A percentile compares a stretch with the other conserved stretches of the same genome.
These are phyloP conservation scores for Curvularia hawaiiensis DNA, from an alignment of 2,329 filamentous ascomycete genomes.

Conservation along the genomic window DNA sequence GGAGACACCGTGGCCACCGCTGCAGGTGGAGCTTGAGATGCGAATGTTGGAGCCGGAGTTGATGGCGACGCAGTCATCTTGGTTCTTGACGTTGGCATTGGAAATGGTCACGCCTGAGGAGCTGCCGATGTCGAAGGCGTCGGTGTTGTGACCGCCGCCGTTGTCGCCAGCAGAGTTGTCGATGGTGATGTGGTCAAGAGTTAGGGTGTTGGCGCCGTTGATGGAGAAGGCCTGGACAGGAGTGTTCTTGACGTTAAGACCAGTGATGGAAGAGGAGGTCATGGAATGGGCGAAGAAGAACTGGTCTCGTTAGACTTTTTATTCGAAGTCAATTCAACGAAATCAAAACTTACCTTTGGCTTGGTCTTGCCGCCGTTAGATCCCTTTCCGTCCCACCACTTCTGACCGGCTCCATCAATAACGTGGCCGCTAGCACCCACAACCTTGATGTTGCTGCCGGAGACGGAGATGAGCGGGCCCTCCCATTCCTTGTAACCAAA, in stretches of 20 bases:
- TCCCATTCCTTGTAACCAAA: conserved; percentile 70
- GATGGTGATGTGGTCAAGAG: conserved; percentile 58
- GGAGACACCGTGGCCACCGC: conserved; percentile 62
- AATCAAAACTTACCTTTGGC: conserved; percentile 33
- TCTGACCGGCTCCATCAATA: conserved; percentile 62
- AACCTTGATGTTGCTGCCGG: conserved; percentile 64
- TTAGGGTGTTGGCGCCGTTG: conserved; percentile 52
- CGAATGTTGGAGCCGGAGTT: conserved; percentile 58
- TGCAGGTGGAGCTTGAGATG: conserved; percentile 51
- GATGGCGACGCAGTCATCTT: conserved; percentile 65
- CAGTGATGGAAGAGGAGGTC: conserved; percentile 56
- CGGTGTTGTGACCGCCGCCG: conserved; percentile 56
- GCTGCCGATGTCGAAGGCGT: conserved; percentile 62
- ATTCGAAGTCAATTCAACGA: neutral
- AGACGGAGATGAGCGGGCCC: conserved; percentile 67
- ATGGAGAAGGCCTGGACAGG: conserved; percentile 60
- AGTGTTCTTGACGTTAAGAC: conserved; percentile 60
- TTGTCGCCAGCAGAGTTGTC: conserved; percentile 62
- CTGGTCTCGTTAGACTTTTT: conserved; percentile 50
- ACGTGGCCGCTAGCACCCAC: conserved; percentile 61
- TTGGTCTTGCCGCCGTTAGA: conserved; percentile 53
- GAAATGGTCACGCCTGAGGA: conserved; percentile 57
- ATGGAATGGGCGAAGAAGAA: conserved; percentile 64
- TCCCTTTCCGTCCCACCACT: conserved; percentile 58
- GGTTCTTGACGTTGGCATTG: conserved; percentile 60